Evolutionary conservation across 192 early-diverging fungal genomes (phyloP), one percentile per base, ranked within the genome.

Genomic region (Rhizophlyctis rosea): DNA sequence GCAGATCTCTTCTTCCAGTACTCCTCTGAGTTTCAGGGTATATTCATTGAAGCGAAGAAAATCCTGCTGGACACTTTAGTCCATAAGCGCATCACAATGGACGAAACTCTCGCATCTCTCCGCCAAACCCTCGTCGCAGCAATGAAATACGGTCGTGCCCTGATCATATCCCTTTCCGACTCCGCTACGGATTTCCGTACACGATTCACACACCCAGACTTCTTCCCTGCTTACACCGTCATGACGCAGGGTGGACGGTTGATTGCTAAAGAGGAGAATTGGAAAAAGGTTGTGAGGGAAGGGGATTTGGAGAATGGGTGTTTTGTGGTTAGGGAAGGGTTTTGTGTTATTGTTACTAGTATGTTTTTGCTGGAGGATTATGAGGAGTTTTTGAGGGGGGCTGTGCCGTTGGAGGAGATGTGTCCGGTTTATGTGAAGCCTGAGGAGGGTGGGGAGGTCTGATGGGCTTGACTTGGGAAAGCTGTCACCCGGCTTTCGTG

Each of bases 1-100:
- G 64, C 70, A 13, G 75, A 72, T 18, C 48, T 49, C 9, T 76
- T 69, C 30, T 76, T 76, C 50, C 55, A 59, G 30, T 76, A 76
- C 57, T 59, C 70, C 24, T 59, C 61, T 30, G 70, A 72, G 24
- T 72, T 62, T 47, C 33, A 33, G 23, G 75, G 59, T 4, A 54
- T 69, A 4, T 62, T 76, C 47, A 4, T 76, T 11, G 64, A 71
- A 29, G 65, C 61, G 24, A 76, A 76, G 54, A 72, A 72, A 50
- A 47, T 59, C 39, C 61, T 76, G 1, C 51, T 73, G 4, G 49
- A 72, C 29, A 61, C 62, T 36, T 39, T 66, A 18, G 50, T 76
- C 35, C 64, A 64, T 21, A 72, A 72, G 57, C 49, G 47, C 36
- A 63, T 64, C 47, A 67, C 67, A 1, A 16, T 50, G 4, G 57